A percentile compares a stretch with the other conserved stretches of the same genome.
These are phyloP conservation scores for Globisporangium paddicum DNA, from an alignment of 352 stramenopile genomes.

Conservation along the genomic window DNA sequence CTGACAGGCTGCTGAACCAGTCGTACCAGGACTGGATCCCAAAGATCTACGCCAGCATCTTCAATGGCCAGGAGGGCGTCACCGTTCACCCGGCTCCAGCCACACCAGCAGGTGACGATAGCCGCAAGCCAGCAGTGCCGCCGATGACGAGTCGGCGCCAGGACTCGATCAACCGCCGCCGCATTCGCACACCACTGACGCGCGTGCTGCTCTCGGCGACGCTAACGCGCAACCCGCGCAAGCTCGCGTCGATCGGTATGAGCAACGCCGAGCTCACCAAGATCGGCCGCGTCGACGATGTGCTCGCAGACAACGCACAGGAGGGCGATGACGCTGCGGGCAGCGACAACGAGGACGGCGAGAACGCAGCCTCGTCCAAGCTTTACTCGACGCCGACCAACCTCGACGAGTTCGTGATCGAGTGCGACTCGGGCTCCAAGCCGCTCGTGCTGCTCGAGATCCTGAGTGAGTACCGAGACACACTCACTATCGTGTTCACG, in stretches of 20 bases:
- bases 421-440: conserved; percentile 94
- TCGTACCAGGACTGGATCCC: conserved; percentile 97
- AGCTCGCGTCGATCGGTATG: conserved; percentile 93
- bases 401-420: conserved; percentile 87
- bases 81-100: conserved; percentile 21
- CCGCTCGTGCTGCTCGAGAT: conserved; percentile 93
- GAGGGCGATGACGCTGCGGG: conserved; percentile 30
- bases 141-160: conserved; percentile 62
- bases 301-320: conserved; percentile 61
- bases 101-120: background rate
- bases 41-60: conserved; percentile 88
- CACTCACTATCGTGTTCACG: conserved; percentile 94
- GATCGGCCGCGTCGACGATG: conserved; percentile 59
- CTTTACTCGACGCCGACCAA: conserved; percentile 80
- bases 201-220: conserved; percentile 97
- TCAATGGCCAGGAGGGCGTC: conserved; percentile 53
- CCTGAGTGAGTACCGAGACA: conserved; percentile 70
- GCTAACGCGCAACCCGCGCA: conserved; percentile 95
- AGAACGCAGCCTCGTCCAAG: conserved; percentile 22
- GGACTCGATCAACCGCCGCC: conserved; percentile 76
- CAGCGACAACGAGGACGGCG: conserved; percentile 22
- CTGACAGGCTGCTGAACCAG: conserved; percentile 95
- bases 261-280: conserved; percentile 94
- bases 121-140: background rate
- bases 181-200: conserved; percentile 85